Evolutionary conservation across 257 asterid genomes (phyloP).

Genomic region (Osmanthus fragrans): DNA sequence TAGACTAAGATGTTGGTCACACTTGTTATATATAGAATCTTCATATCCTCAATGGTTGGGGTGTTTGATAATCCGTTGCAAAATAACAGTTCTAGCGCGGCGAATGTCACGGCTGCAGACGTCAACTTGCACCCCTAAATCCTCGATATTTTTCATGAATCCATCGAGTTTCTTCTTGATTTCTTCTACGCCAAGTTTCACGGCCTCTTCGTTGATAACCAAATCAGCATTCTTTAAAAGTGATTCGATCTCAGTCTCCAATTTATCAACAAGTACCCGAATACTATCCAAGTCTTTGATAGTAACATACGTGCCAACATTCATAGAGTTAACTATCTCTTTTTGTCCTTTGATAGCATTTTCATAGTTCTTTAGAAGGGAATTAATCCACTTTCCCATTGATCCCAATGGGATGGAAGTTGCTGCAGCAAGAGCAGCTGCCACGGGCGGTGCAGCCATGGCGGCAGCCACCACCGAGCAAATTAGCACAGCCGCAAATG

Average conservation of each 20-base stretch:
- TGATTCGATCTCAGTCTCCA: conserved; percentile 45
- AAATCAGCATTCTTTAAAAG: conserved; percentile 35
- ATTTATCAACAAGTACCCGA: conserved; percentile 32
- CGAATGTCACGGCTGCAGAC: conserved; percentile 50
- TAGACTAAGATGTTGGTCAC: neutral
- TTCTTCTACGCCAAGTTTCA: conserved; percentile 37
- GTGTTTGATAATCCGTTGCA: conserved; percentile 64
- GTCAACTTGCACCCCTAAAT: conserved; percentile 51
- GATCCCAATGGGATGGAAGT: conserved; percentile 60
- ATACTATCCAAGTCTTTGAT: conserved; percentile 60
- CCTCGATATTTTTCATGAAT: conserved; percentile 50
- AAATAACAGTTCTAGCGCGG: conserved; percentile 56
- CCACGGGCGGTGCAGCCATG: conserved; percentile 67
- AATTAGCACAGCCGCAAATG: conserved; percentile 60
- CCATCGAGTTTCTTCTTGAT: conserved; percentile 45
- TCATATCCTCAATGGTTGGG: conserved; percentile 21
- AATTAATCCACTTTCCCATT: conserved; percentile 65
- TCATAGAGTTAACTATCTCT: conserved; percentile 47
- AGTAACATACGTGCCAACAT: conserved; percentile 45
- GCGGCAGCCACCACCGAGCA: conserved; percentile 84
- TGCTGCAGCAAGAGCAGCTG: conserved; percentile 65
- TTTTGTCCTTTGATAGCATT: conserved; percentile 46
- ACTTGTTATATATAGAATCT: neutral
- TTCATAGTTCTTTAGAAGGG: conserved; percentile 51
- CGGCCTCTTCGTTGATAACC: conserved; percentile 31